Conservation (phyloP, 2,329 filamentous ascomycete species). For the Diplodia mutila region DNA sequence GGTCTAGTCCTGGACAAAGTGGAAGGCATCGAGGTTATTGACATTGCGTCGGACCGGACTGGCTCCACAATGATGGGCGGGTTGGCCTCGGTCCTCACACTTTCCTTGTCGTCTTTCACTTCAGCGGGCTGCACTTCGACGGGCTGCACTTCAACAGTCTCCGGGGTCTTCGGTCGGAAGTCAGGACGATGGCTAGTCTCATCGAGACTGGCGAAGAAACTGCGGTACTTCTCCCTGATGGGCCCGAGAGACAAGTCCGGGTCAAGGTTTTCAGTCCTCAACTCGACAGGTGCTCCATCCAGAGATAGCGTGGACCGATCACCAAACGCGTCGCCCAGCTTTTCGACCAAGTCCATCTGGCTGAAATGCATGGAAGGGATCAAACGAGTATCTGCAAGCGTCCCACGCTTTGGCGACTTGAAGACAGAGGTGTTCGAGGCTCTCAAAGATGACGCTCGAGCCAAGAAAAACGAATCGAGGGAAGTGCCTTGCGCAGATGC, state of each 20-base stretch:
- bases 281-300: constrained; percentile 30
- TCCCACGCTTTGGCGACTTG: constrained; percentile 6
- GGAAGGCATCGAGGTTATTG: constrained; percentile 20
- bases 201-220: constrained; percentile 51
- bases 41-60: constrained; percentile 23
- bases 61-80: constrained; percentile 9
- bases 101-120: background rate
- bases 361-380: constrained; percentile 56
- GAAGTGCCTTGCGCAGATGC: constrained; percentile 2
- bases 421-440: constrained; percentile 14
- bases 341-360: constrained; percentile 50
- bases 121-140: background rate
- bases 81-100: background rate
- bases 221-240: constrained; percentile 51
- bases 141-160: background rate
- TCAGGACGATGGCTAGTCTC: constrained; percentile 30
- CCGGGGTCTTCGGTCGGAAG: constrained; percentile 20
- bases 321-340: constrained; percentile 50
- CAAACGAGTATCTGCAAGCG: constrained; percentile 37
- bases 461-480: constrained; percentile 11
- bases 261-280: background rate
- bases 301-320: constrained; percentile 29
- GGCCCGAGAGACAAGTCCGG: constrained; percentile 33
- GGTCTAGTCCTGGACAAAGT: constrained; percentile 31
- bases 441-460: constrained; percentile 4